Percentiles rank a stretch among this genome's conserved stretches.
These are phyloP conservation scores for Parasitella parasitica DNA, from an alignment of 371 early-diverging fungal genomes.

Conservation along the genomic window DNA sequence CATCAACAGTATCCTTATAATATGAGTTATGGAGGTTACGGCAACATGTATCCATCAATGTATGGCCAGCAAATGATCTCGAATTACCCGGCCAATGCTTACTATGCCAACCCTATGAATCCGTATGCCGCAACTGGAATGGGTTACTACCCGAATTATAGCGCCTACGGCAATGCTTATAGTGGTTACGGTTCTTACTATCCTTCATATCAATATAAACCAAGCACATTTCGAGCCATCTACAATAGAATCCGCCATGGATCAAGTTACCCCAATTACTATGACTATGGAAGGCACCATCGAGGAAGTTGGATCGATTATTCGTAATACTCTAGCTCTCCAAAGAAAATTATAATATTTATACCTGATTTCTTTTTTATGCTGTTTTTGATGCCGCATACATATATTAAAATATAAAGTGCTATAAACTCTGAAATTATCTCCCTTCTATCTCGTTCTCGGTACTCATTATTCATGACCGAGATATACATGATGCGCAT, in stretches of 20 bases:
- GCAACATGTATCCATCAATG: neutral
- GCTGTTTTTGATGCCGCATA: neutral
- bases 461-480: neutral
- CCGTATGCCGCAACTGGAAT: conserved; percentile 1
- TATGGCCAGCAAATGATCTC: conserved; percentile 14
- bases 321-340: no score
- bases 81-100: conserved; percentile 1
- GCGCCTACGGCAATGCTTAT: conserved; percentile 7
- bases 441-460: neutral
- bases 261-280: conserved; percentile 13
- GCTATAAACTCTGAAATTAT: neutral
- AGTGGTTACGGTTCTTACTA: conserved; percentile 1
- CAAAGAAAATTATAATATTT: conserved; percentile 7
- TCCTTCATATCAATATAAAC: conserved; percentile 25
- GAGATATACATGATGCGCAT: neutral
- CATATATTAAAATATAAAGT: neutral
- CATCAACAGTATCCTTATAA: conserved; percentile 11
- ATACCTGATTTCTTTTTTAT: neutral
- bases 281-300: conserved; percentile 26
- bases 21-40: conserved; percentile 7
- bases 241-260: conserved; percentile 25
- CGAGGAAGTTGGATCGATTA: conserved; percentile 23
- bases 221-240: conserved; percentile 19
- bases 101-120: conserved; percentile 1
- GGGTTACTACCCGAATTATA: conserved; percentile 11